These are phyloP conservation scores for Pyrenula aspistea DNA, from an alignment of 495 filamentous ascomycete genomes.

Conservation along the genomic window DNA sequence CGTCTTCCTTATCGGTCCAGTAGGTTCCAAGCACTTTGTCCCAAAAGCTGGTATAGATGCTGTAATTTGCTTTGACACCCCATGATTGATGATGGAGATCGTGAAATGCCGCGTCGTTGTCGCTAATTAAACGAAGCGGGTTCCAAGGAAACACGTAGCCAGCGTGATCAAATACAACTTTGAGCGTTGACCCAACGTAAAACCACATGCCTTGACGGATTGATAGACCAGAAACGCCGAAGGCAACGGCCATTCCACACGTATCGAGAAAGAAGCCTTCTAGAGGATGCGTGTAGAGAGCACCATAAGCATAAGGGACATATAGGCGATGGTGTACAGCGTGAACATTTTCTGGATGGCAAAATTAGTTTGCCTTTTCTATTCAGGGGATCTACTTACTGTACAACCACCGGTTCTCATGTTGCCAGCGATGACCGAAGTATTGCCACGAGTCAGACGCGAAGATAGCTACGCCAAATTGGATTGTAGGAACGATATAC, in stretches of 20 bases:
- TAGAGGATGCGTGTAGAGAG: slow-evolving; percentile 75
- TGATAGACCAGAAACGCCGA: slow-evolving; percentile 56
- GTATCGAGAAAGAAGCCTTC: slow-evolving; percentile 81
- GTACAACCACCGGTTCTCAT: slow-evolving; percentile 77
- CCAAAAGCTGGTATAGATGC: slow-evolving; percentile 79
- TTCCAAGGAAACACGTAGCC: slow-evolving; percentile 75
- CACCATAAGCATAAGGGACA: slow-evolving; percentile 79
- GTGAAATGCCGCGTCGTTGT: slow-evolving; percentile 78
- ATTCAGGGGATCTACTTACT: slow-evolving; percentile 34
- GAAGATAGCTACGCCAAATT: slow-evolving; percentile 50
- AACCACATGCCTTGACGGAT: slow-evolving; percentile 59
- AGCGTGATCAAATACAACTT: slow-evolving; percentile 82
- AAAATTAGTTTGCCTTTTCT: not conserved
- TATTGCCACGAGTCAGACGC: slow-evolving; percentile 80
- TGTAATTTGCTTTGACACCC: slow-evolving; percentile 78
- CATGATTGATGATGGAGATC: slow-evolving; percentile 86
- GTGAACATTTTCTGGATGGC: slow-evolving; percentile 52
- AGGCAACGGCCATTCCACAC: slow-evolving; percentile 57
- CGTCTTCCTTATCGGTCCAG: slow-evolving; percentile 52
- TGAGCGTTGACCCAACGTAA: slow-evolving; percentile 61
- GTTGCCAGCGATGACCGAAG: slow-evolving; percentile 74
- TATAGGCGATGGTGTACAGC: slow-evolving; percentile 80
- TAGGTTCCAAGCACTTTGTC: slow-evolving; percentile 59
- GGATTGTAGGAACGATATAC: slow-evolving; percentile 48
- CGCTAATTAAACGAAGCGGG: slow-evolving; percentile 65